phyloP scores from a whole-genome alignment of 164 flowering plant genomes.

The Paratinospora sagittata region DNA sequence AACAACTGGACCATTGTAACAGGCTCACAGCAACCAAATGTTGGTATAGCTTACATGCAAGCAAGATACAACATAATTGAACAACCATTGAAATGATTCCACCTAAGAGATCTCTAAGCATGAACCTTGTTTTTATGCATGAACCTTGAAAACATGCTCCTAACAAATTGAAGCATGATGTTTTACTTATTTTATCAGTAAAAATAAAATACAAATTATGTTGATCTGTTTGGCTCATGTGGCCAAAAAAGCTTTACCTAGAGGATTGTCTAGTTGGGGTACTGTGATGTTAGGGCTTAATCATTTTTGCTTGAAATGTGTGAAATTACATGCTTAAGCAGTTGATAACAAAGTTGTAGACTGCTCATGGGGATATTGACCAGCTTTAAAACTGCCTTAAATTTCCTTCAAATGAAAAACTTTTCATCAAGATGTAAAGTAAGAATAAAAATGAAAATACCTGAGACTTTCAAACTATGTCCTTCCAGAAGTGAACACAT shows the following conservation, averaged over 20 bases:
- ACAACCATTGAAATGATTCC: background rate
- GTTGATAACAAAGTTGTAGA: background rate
- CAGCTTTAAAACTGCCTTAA: background rate
- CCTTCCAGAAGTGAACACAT: background rate
- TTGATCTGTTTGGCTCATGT: background rate
- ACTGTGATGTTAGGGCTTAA: background rate
- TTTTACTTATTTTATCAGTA: background rate
- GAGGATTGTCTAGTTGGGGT: background rate
- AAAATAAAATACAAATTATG: too few species aligned
- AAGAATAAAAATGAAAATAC: background rate
- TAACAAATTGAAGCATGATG: background rate
- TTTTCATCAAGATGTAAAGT: background rate
- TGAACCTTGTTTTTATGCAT: too few species aligned
- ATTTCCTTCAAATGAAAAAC: background rate
- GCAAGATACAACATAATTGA: background rate
- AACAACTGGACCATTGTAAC: too few species aligned
- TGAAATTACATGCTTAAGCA: background rate
- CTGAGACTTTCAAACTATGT: slow-evolving; percentile 7
- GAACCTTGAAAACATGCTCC: background rate
- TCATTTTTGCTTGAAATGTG: background rate
- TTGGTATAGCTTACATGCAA: background rate
- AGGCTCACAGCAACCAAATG: too few species aligned
- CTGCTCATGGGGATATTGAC: background rate
- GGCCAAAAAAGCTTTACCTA: background rate
- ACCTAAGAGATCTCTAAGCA: background rate